Percentiles rank a stretch among this genome's conserved stretches.
Evolutionary conservation across 495 filamentous ascomycete species (phyloP).

Genomic region (Penicillium nucicola): DNA sequence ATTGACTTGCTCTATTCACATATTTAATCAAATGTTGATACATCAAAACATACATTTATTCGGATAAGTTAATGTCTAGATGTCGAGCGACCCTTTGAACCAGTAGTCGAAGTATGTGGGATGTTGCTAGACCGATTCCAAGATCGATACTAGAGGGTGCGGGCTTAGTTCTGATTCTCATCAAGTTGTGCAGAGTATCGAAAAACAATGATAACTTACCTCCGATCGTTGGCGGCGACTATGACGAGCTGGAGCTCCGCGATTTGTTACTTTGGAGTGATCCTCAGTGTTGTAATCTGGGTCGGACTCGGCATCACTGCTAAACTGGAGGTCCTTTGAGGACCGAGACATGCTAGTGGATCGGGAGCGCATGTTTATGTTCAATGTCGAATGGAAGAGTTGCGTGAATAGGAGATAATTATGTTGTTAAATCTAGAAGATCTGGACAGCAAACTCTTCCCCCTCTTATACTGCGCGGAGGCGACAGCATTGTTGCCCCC

Average conservation of each 20-base stretch:
- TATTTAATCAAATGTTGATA: too few relatives aligned
- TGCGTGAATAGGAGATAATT: too few relatives aligned
- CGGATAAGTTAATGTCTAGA: conserved; percentile 21
- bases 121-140: conserved; percentile 14
- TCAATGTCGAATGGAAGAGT: too few relatives aligned
- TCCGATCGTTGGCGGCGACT: conserved; percentile 17
- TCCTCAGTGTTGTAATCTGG: conserved; percentile 8
- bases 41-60: neutral
- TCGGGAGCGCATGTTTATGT: conserved; percentile 15
- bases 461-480: too few relatives aligned
- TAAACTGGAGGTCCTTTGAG: conserved; percentile 9
- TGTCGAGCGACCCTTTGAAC: conserved; percentile 17
- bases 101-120: conserved; percentile 12
- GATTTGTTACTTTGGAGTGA: conserved; percentile 14
- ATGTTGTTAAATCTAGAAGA: too few relatives aligned
- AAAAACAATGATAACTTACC: too few relatives aligned
- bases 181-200: too few relatives aligned
- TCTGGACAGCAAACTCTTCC: too few relatives aligned
- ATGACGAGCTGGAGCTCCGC: conserved; percentile 17
- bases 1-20: too few relatives aligned
- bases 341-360: conserved; percentile 6
- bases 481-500: too few relatives aligned
- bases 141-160: conserved; percentile 7
- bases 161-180: too few relatives aligned
- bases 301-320: conserved; percentile 4